phyloP scores from a whole-genome alignment of 192 early-diverging fungal species.

The Backusella tuberculispora region DNA sequence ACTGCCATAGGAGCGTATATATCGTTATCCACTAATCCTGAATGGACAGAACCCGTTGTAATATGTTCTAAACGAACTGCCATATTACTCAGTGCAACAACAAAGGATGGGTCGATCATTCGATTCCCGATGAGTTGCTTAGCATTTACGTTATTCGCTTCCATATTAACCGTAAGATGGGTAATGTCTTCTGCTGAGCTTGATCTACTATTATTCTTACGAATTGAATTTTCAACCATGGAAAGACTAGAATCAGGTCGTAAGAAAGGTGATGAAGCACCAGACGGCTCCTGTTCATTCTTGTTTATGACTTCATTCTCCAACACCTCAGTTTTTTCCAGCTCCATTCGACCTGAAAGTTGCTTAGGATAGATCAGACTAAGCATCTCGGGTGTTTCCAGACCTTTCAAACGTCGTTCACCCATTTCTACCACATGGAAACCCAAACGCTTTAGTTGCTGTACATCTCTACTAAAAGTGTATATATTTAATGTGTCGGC shows the following conservation, averaged over 20 bases:
- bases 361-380: constrained; percentile 68
- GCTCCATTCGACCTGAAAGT: constrained; percentile 48
- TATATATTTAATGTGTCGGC: not conserved
- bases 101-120: constrained; percentile 24
- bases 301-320: not conserved
- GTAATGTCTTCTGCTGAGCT: not conserved
- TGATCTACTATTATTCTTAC: not conserved
- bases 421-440: constrained; percentile 74
- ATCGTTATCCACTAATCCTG: not conserved
- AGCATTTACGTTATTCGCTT: not conserved
- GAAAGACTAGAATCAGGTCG: constrained; percentile 5
- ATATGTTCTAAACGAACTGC: constrained; percentile 34
- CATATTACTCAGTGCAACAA: constrained; percentile 18
- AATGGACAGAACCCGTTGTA: constrained; percentile 22
- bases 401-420: constrained; percentile 82
- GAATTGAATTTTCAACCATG: not conserved
- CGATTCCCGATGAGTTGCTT: not conserved
- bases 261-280: not conserved
- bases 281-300: not conserved
- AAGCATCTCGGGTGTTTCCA: constrained; percentile 86
- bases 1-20: not conserved
- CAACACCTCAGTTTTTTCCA: constrained; percentile 42
- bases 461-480: constrained; percentile 23
- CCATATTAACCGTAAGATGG: not conserved
- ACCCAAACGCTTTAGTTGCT: constrained; percentile 63